Evolutionary conservation across 495 filamentous ascomycete species (phyloP).

Genomic region (Aspergillus ostianus): DNA sequence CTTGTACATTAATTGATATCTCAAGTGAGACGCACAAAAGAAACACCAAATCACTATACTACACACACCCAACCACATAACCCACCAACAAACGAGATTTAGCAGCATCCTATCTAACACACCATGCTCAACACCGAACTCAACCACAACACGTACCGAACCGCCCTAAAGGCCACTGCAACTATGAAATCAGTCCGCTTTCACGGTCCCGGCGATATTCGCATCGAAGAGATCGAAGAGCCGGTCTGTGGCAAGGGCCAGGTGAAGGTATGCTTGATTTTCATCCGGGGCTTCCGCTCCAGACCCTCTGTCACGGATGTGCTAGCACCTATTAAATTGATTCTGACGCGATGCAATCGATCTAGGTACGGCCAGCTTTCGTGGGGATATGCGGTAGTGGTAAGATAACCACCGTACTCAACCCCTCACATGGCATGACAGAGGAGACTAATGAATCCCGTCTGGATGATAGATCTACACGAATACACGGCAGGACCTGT

Average conservation of each 20-base stretch:
- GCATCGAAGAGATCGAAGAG: conserved; percentile 35
- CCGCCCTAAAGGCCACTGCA: conserved; percentile 12
- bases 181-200: conserved; percentile 39
- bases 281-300: background rate
- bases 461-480: conserved; percentile 8
- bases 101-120: too few species aligned
- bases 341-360: background rate
- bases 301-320: too few species aligned
- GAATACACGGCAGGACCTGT: conserved; percentile 21
- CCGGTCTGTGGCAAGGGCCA: conserved; percentile 40
- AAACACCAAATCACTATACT: too few species aligned
- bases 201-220: conserved; percentile 38
- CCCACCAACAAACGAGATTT: too few species aligned
- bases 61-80: too few species aligned
- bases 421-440: background rate
- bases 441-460: background rate
- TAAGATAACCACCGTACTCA: conserved; percentile 15
- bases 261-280: conserved; percentile 31
- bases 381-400: conserved; percentile 58
- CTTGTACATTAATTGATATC: too few species aligned
- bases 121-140: conserved; percentile 11
- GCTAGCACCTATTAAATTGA: background rate
- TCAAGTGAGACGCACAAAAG: too few species aligned
- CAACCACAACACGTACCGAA: conserved; percentile 8
- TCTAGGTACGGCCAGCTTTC: conserved; percentile 51